A percentile compares a stretch with the other conserved stretches of the same genome.
Evolutionary conservation across 2,329 filamentous ascomycete genomes (phyloP).

Genomic region (Pseudonectria buxi): DNA sequence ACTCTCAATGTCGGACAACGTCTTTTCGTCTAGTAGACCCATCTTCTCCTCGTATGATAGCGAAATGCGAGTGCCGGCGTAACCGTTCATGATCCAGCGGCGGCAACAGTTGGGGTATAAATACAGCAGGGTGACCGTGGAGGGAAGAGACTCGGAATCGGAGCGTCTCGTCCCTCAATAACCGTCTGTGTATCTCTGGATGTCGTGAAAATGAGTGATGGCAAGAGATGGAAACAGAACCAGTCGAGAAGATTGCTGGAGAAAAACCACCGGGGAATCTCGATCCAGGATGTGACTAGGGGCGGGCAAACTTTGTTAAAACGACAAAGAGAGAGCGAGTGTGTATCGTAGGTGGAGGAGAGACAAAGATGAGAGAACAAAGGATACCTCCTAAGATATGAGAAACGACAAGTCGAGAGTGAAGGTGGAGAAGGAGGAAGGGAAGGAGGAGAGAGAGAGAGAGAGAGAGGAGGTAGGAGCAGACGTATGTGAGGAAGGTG

Average conservation of each 20-base stretch:
- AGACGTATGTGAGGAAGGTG: conserved; percentile 2
- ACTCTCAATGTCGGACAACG: conserved; percentile 38
- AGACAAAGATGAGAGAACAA: too few species aligned
- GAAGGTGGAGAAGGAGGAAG: conserved; percentile 1
- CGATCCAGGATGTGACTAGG: too few species aligned
- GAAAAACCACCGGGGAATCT: too few species aligned
- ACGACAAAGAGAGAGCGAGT: neutral
- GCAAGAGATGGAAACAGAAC: too few species aligned
- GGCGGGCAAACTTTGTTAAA: conserved; percentile 5
- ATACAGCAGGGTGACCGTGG: neutral
- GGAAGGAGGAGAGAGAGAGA: conserved; percentile 6
- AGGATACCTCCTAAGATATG: too few species aligned
- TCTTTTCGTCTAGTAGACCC: conserved; percentile 38
- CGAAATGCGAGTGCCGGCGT: conserved; percentile 27
- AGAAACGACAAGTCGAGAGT: neutral
- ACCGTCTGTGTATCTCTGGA: too few species aligned
- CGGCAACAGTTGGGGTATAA: conserved; percentile 1
- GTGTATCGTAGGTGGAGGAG: conserved; percentile 5
- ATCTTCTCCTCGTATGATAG: conserved; percentile 38
- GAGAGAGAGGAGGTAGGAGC: conserved; percentile 7
- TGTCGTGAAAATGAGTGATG: too few species aligned
- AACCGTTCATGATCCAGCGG: conserved; percentile 35
- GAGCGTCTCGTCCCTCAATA: too few species aligned
- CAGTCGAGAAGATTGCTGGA: too few species aligned
- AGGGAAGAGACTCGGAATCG: too few species aligned